These are phyloP conservation scores for Delonix regia DNA, from an alignment of 306 rosid species.

Conservation along the genomic window DNA sequence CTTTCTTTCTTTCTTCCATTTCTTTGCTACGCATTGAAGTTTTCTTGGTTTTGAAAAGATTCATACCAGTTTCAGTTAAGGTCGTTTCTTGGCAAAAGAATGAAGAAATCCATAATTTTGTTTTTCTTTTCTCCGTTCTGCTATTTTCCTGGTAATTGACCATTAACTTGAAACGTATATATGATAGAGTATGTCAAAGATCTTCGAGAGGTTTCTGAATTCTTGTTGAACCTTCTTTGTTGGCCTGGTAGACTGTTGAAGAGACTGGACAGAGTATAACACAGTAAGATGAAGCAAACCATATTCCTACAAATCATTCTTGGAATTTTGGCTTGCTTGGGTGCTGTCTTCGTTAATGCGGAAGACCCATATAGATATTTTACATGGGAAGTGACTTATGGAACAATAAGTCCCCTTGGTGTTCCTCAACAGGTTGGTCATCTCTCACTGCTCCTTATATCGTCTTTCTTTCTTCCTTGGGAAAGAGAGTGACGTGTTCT, in stretches of 20 bases:
- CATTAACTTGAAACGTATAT: neutral
- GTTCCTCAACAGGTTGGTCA: constrained; percentile 61
- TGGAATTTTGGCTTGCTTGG: constrained; percentile 53
- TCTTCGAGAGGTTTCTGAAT: neutral
- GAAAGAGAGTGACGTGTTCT: neutral
- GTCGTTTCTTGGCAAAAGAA: neutral
- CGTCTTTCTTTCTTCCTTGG: neutral
- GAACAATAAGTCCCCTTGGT: constrained; percentile 73
- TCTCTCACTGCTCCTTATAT: neutral
- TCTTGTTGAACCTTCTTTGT: neutral
- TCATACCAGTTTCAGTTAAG: neutral
- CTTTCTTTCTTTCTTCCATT: neutral
- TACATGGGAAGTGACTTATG: constrained; percentile 66
- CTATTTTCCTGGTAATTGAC: neutral
- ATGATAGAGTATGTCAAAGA: no score
- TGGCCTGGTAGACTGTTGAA: neutral
- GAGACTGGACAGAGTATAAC: constrained; percentile 5
- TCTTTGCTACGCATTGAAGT: neutral
- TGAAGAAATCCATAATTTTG: neutral
- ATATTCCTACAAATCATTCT: constrained; percentile 36
- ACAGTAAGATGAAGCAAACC: constrained; percentile 49
- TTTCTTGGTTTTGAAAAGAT: neutral
- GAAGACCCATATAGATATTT: constrained; percentile 65
- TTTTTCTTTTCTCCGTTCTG: neutral
- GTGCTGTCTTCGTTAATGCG: constrained; percentile 52